Base-by-base conservation (phyloP, 495 filamentous ascomycete genomes). In the Penicillium soppii region DNA sequence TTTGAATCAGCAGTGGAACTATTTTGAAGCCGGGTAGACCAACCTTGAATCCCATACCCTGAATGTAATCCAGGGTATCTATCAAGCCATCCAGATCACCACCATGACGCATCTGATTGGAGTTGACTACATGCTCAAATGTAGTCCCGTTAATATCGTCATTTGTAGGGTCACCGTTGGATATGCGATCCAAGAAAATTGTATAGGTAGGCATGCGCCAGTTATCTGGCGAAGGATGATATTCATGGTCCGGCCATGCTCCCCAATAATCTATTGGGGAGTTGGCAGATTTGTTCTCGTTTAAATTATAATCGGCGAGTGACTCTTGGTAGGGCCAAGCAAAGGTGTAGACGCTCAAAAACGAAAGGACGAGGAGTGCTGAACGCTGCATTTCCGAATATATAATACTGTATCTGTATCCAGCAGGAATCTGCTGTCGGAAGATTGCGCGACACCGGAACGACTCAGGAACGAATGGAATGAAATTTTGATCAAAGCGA, bases 201-300 rank as follows among this genome's bases (percentile, higher is more conserved):
- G 71, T 70, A 47, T 74, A 74, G 46, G 72, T 56, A 22, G 71
- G 71, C 26, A 74, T 68, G 16, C 71, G 67, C 71, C 71, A 74
- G 50, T 72, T 73, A 10, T 65, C 56, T 27, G 71, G 71, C 15
- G 70, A 74, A 9, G 71, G 71, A 30, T 69, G 57, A 46, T 66
- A 69, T 25, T 55, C 58, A 49, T 74, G 71, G 44, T 67, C 59
- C 2, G 64, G 54, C 71, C 71, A 73, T 47, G 52, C 36, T 46
- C 71, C 71, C 69, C 63, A 73, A 50, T 72, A 74, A 37, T 72
- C 61, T 47, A 67, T 46, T 2, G 64, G 65, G 12, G 50, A 17
- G 19, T 46, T 53, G 2, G 71, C 71, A n/a, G 58, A 50, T 48
- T 62, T 25, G 42, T 74, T 74, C 25, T 68, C 55, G 47, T 74